Percentiles rank a stretch among this genome's conserved stretches.
phyloP scores from a whole-genome alignment of 2,329 filamentous ascomycete genomes.

The Colletotrichum gloeosporioides region DNA sequence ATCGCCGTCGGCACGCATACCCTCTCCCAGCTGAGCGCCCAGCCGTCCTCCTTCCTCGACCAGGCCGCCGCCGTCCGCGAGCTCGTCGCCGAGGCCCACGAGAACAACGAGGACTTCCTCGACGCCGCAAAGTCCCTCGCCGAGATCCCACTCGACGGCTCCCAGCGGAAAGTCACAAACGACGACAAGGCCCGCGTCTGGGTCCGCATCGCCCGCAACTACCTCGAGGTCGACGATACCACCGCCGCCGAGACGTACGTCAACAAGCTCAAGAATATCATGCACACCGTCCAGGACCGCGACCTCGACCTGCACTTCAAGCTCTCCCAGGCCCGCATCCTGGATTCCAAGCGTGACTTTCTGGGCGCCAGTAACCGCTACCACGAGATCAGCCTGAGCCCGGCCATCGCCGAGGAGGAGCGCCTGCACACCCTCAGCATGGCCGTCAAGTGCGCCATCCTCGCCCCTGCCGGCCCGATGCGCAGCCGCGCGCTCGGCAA shows the following conservation, averaged over 20 bases:
- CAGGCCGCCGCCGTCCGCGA: constrained; percentile 82
- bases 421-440: constrained; percentile 83
- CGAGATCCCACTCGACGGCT: constrained; percentile 86
- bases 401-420: constrained; percentile 84
- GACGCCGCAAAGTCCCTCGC: constrained; percentile 80
- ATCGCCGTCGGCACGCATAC: constrained; percentile 79
- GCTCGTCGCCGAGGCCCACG: constrained; percentile 82
- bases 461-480: constrained; percentile 88
- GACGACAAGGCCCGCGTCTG: constrained; percentile 85
- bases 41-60: constrained; percentile 75
- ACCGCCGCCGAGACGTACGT: constrained; percentile 84
- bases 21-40: constrained; percentile 68
- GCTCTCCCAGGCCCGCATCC: constrained; percentile 89
- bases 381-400: constrained; percentile 81
- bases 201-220: constrained; percentile 93
- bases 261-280: constrained; percentile 94
- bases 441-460: constrained; percentile 89
- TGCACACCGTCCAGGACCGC: constrained; percentile 77
- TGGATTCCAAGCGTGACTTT: constrained; percentile 89
- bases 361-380: constrained; percentile 87
- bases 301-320: constrained; percentile 84
- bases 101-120: constrained; percentile 80
- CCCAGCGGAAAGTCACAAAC: constrained; percentile 82
- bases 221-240: constrained; percentile 92
- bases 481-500: constrained; percentile 81